Evolutionary conservation across 2,329 filamentous ascomycete species (phyloP).

Genomic region (Diaporthe batatas): DNA sequence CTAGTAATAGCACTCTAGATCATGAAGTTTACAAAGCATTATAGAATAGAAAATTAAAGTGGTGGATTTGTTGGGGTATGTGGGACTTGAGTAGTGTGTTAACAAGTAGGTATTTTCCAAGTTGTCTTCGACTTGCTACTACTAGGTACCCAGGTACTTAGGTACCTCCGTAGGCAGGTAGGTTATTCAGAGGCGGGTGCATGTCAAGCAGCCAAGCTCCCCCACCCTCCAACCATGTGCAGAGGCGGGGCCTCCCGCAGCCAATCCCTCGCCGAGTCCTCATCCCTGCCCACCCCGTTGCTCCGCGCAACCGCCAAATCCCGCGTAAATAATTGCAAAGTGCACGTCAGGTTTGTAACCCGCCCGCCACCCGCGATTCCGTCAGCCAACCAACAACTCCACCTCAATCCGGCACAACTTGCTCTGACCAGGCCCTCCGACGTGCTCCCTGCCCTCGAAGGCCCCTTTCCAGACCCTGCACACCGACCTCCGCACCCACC

Average conservation of each 20-base stretch:
- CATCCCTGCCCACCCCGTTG: slow-evolving; percentile 11
- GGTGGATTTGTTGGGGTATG: too few species aligned
- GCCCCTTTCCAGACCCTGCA: slow-evolving; percentile 16
- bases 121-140: too few species aligned
- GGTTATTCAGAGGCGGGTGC: neutral
- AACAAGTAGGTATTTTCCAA: too few species aligned
- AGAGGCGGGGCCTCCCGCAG: slow-evolving; percentile 1
- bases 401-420: slow-evolving; percentile 31
- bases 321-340: slow-evolving; percentile 36
- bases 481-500: slow-evolving; percentile 6
- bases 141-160: too few species aligned
- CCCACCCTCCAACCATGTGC: neutral
- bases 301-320: slow-evolving; percentile 33
- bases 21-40: too few species aligned
- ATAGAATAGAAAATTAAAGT: too few species aligned
- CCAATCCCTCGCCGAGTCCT: slow-evolving; percentile 12
- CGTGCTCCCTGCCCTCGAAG: slow-evolving; percentile 6
- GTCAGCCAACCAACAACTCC: slow-evolving; percentile 34
- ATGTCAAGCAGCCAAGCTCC: slow-evolving; percentile 11
- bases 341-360: slow-evolving; percentile 21
- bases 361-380: neutral
- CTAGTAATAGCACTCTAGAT: too few species aligned
- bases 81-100: too few species aligned
- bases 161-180: too few species aligned
- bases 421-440: neutral